Evolutionary conservation across 305 asterid species (phyloP).

Genomic region (Plantago rigida): DNA sequence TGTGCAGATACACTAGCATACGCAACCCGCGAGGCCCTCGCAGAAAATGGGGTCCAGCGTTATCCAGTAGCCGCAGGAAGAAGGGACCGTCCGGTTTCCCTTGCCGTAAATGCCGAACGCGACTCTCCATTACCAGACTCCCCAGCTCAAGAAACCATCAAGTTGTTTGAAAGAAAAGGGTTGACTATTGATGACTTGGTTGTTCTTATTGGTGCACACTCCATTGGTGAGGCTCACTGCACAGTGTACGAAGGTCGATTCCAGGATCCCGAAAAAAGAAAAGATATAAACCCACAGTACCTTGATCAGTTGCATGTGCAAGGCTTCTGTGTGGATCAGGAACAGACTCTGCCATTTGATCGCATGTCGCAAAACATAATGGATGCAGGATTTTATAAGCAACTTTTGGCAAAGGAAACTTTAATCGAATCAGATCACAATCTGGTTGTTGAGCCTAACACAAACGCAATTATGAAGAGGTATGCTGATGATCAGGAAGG

Average conservation of each 20-base stretch:
- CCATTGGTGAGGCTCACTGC: slow-evolving; percentile 53
- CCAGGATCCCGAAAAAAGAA: slow-evolving; percentile 25
- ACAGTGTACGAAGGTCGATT: slow-evolving; percentile 28
- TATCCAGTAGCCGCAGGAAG: slow-evolving; percentile 42
- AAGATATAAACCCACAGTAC: slow-evolving; percentile 36
- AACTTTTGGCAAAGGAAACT: slow-evolving; percentile 37
- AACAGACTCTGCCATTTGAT: slow-evolving; percentile 39
- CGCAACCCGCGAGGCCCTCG: slow-evolving; percentile 47
- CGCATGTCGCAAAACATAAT: slow-evolving; percentile 37
- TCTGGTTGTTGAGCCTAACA: slow-evolving; percentile 32
- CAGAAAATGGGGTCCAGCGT: slow-evolving; percentile 35
- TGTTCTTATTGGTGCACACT: slow-evolving; percentile 51
- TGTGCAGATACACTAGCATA: slow-evolving; percentile 51
- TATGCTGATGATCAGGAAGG: slow-evolving; percentile 38
- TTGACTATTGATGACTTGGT: slow-evolving; percentile 44
- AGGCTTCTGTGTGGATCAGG: slow-evolving; percentile 26
- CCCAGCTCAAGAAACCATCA: slow-evolving; percentile 20
- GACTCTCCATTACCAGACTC: slow-evolving; percentile 34
- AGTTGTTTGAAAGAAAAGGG: slow-evolving; percentile 34
- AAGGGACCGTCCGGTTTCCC: slow-evolving; percentile 41
- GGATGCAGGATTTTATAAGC: slow-evolving; percentile 47
- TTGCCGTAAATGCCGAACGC: slow-evolving; percentile 28
- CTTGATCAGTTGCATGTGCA: slow-evolving; percentile 29
- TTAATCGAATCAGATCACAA: slow-evolving; percentile 50
- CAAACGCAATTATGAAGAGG: slow-evolving; percentile 30